phyloP scores from a whole-genome alignment of 768 basidiomycete genomes.

The Podaxis rugospora region DNA sequence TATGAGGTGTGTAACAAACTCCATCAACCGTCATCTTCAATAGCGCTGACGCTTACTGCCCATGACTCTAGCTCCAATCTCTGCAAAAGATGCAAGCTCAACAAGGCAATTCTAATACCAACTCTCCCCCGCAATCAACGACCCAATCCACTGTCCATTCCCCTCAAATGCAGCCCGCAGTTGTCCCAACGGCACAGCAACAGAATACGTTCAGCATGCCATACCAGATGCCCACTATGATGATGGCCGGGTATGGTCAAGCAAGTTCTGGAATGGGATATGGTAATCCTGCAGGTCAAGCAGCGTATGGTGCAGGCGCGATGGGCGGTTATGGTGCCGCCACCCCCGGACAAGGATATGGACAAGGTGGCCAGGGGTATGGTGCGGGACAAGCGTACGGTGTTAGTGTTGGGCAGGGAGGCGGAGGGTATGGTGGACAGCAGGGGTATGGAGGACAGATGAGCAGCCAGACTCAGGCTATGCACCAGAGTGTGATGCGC shows the following conservation, averaged over 20 bases:
- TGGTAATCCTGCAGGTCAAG: constrained; percentile 6
- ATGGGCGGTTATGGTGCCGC: constrained; percentile 14
- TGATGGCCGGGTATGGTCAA: constrained; percentile 44
- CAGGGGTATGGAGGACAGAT: constrained; percentile 19
- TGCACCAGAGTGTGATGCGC: constrained; percentile 84
- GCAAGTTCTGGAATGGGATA: constrained; percentile 10
- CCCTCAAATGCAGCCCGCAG: constrained; percentile 31
- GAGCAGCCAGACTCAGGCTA: constrained; percentile 58
- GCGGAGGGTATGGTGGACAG: constrained; percentile 12
- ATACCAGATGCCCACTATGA: constrained; percentile 60
- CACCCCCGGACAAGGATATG: constrained; percentile 37
- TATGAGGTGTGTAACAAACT: constrained; percentile 62
- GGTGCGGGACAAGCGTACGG: constrained; percentile 32
- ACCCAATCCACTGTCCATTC: constrained; percentile 30
- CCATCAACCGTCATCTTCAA: background rate
- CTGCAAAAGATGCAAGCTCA: constrained; percentile 67
- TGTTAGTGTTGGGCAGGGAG: constrained; percentile 19
- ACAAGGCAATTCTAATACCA: constrained; percentile 20
- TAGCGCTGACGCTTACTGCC: background rate
- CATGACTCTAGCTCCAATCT: constrained; percentile 60
- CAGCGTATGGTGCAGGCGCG: constrained; percentile 7
- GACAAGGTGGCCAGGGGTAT: constrained; percentile 44
- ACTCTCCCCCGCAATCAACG: constrained; percentile 37
- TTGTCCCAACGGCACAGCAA: constrained; percentile 13
- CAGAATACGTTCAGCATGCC: constrained; percentile 50